Conservation (phyloP, 805 yeast genomes). For the Candida alai region DNA sequence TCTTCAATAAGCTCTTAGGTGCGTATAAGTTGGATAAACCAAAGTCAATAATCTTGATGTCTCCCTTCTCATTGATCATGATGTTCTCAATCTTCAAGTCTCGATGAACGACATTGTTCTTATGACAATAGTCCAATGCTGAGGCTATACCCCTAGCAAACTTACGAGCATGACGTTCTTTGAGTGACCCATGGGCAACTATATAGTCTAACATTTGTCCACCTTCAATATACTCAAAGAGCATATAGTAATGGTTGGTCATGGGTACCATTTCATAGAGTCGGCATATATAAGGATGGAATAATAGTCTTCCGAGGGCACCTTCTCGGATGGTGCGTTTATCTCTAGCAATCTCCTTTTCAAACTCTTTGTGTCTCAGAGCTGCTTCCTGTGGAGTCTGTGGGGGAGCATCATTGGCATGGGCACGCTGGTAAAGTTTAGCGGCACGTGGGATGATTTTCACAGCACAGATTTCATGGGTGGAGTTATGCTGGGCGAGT, state of each 20-base stretch:
- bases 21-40: conserved; percentile 89
- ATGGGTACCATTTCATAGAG: conserved; percentile 91
- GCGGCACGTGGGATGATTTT: conserved; percentile 92
- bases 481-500: conserved; percentile 78
- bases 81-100: conserved; percentile 95
- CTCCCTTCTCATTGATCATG: conserved; percentile 90
- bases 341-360: conserved; percentile 85
- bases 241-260: conserved; percentile 96
- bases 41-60: conserved; percentile 92
- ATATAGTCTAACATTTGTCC: conserved; percentile 97
- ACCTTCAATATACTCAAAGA: conserved; percentile 94
- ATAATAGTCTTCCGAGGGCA: conserved; percentile 81
- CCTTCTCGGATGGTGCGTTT: conserved; percentile 93
- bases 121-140: conserved; percentile 90
- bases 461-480: conserved; percentile 83
- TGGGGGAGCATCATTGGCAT: conserved; percentile 65
- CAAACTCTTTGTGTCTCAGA: conserved; percentile 65
- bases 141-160: conserved; percentile 94
- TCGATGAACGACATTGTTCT: conserved; percentile 92
- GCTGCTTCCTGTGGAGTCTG: conserved; percentile 52
- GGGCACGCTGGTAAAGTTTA: conserved; percentile 67
- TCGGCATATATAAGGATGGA: conserved; percentile 90
- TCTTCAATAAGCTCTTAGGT: conserved; percentile 66
- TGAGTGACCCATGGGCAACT: conserved; percentile 90
- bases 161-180: conserved; percentile 90